Base-by-base conservation (phyloP, 2,329 filamentous ascomycete species). In the Dothistroma septosporum region DNA sequence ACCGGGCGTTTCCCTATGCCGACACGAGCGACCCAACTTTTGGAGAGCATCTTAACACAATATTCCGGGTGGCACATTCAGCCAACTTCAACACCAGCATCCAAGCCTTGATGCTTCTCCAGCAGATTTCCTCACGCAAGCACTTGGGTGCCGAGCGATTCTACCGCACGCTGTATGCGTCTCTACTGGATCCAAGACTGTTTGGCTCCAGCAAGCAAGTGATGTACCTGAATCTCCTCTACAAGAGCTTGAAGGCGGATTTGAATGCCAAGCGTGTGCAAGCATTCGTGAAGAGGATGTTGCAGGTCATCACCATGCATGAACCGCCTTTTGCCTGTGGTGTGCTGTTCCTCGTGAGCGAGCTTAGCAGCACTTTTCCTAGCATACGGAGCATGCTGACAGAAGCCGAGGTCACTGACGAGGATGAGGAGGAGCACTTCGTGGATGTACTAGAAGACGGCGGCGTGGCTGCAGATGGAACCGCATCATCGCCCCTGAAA, bases 51-150 rank as follows among this genome's bases (percentile, higher is more conserved):
- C 85, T 99, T 60, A 89, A 97, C 73, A 97, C 93, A 2, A 83
- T 99, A 28, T 99, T 97, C 83, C 88, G 87, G 69, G 94, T 99
- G 70, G 96, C 94, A 0, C 94, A 99, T 76, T 97, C 93, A 0
- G 91, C 93, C 59, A 99, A 99, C 76, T 97, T 99, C 83, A 99
- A 97, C 78, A 99, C 94, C 0, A 94, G 92, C 73, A 91, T 99
- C 41, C 94, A 99, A 76, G 93, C 94, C 35, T 83, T 99, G 66
- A 89, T 96, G 78, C 81, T 99, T 53, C 95, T 99, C 66, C 94
- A 97, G 74, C 94, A 97, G 74, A 84, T 99, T 31, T 90, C 92
- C 0, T 82, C 87, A 1, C 85, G 87, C 2, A 91, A 94, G 73
- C 88, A 92, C 69, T 82, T 93, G 57, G 88, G 89, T 4, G 87